Percentiles rank a stretch among this genome's conserved stretches.
Evolutionary conservation across 2,329 filamentous ascomycete genomes (phyloP).

Genomic region (Metarhizium sp.): DNA sequence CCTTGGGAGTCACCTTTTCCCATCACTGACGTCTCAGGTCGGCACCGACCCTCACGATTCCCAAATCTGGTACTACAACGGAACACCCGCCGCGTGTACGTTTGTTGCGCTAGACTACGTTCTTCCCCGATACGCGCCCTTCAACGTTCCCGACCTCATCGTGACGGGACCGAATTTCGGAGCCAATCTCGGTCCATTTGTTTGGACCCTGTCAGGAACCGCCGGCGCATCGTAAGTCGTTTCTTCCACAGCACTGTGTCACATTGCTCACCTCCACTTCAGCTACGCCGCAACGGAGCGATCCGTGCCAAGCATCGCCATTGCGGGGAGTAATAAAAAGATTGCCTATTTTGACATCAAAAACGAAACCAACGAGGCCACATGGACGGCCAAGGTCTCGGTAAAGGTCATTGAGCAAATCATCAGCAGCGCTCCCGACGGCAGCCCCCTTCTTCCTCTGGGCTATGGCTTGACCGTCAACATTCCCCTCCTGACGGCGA

Average conservation of each 20-base stretch:
- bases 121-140: slow-evolving; percentile 37
- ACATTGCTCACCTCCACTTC: neutral
- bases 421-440: slow-evolving; percentile 24
- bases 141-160: slow-evolving; percentile 42
- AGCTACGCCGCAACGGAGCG: slow-evolving; percentile 40
- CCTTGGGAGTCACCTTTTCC: neutral
- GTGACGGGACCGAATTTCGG: slow-evolving; percentile 48
- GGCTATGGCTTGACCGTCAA: slow-evolving; percentile 45
- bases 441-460: slow-evolving; percentile 29
- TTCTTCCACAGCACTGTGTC: neutral
- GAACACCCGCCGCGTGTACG: slow-evolving; percentile 45
- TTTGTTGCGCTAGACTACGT: slow-evolving; percentile 49
- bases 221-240: slow-evolving; percentile 29
- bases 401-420: slow-evolving; percentile 35
- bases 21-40: slow-evolving; percentile 10
- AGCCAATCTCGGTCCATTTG: slow-evolving; percentile 42
- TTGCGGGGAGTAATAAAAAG: slow-evolving; percentile 34
- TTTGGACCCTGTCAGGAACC: slow-evolving; percentile 42
- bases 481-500: slow-evolving; percentile 32
- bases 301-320: slow-evolving; percentile 39
- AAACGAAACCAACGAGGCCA: slow-evolving; percentile 34
- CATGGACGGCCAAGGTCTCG: slow-evolving; percentile 30
- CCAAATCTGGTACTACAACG: slow-evolving; percentile 53
- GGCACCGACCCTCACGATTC: slow-evolving; percentile 41
- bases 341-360: slow-evolving; percentile 28